phyloP scores from a whole-genome alignment of 257 asterid genomes.

The Gardenia jasminoides region DNA sequence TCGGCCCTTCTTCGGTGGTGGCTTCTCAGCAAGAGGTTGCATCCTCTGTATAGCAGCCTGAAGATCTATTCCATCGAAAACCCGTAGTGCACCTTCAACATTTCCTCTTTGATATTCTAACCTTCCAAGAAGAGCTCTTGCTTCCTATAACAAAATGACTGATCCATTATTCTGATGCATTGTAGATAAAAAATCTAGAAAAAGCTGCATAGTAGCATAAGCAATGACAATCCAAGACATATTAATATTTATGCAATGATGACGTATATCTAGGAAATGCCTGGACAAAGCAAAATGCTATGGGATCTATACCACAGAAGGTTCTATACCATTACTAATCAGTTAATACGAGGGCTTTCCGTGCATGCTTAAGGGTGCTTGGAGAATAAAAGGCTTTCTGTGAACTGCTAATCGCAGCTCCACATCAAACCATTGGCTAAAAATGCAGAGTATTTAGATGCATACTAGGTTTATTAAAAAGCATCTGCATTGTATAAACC shows the following conservation, averaged over 20 bases:
- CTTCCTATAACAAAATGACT: slow-evolving; percentile 71
- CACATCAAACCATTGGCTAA: neutral
- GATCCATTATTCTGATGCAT: slow-evolving; percentile 30
- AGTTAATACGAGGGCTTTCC: neutral
- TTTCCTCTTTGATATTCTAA: slow-evolving; percentile 97
- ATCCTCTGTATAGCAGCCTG: slow-evolving; percentile 82
- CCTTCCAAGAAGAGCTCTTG: slow-evolving; percentile 97
- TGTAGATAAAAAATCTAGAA: neutral
- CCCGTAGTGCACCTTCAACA: slow-evolving; percentile 93
- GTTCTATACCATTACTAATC: neutral
- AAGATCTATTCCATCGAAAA: slow-evolving; percentile 96
- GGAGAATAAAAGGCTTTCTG: neutral
- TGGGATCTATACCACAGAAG: neutral
- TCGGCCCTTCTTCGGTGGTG: slow-evolving; percentile 66
- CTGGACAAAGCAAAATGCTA: neutral
- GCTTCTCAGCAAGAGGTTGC: slow-evolving; percentile 71
- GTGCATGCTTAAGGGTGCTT: neutral
- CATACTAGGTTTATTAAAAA: neutral
- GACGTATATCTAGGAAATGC: neutral
- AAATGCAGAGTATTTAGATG: neutral
- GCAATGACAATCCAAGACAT: neutral
- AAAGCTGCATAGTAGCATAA: neutral
- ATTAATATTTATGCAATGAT: neutral
- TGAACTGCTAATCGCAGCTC: neutral
- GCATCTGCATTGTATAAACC: neutral